A percentile compares a stretch with the other conserved stretches of the same genome.
These are phyloP conservation scores for Barnettozyma wickerhamii DNA, from an alignment of 805 yeast species.

Conservation along the genomic window DNA sequence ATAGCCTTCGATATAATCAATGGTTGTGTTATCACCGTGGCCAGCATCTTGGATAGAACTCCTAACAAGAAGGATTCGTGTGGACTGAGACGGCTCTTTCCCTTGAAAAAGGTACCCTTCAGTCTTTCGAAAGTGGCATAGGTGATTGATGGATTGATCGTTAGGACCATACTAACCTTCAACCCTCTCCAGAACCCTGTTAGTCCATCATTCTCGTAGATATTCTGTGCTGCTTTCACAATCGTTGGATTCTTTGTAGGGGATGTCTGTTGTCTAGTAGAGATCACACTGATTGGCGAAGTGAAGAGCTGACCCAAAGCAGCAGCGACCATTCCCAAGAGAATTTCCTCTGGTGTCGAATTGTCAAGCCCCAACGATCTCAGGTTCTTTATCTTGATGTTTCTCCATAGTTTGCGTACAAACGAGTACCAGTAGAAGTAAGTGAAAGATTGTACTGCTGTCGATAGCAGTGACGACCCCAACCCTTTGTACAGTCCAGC, in stretches of 20 bases:
- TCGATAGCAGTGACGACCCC: conserved; percentile 59
- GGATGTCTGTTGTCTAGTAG: conserved; percentile 61
- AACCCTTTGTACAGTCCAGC: conserved; percentile 72
- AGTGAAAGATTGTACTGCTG: conserved; percentile 74
- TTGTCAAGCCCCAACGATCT: conserved; percentile 26
- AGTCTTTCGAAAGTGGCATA: conserved; percentile 76
- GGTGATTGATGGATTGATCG: conserved; percentile 82
- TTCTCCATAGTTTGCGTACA: conserved; percentile 46
- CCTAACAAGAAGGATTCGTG: conserved; percentile 68
- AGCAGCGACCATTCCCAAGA: conserved; percentile 77
- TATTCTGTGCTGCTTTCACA: conserved; percentile 41
- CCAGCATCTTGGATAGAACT: conserved; percentile 74
- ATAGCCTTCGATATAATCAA: conserved; percentile 79
- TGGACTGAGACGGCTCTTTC: conserved; percentile 43
- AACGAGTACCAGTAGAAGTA: conserved; percentile 87
- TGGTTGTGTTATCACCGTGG: conserved; percentile 80
- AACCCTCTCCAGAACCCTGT: conserved; percentile 80
- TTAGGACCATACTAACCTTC: conserved; percentile 72
- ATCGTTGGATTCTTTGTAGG: conserved; percentile 29
- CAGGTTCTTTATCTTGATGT: conserved; percentile 33
- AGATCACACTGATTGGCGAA: conserved; percentile 73
- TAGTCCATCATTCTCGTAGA: conserved; percentile 59
- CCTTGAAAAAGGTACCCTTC: conserved; percentile 40
- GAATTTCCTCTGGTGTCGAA: conserved; percentile 62
- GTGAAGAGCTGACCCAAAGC: conserved; percentile 77